These are phyloP conservation scores for Calocybe gangraenosa DNA, from an alignment of 768 basidiomycete genomes.

Conservation along the genomic window DNA sequence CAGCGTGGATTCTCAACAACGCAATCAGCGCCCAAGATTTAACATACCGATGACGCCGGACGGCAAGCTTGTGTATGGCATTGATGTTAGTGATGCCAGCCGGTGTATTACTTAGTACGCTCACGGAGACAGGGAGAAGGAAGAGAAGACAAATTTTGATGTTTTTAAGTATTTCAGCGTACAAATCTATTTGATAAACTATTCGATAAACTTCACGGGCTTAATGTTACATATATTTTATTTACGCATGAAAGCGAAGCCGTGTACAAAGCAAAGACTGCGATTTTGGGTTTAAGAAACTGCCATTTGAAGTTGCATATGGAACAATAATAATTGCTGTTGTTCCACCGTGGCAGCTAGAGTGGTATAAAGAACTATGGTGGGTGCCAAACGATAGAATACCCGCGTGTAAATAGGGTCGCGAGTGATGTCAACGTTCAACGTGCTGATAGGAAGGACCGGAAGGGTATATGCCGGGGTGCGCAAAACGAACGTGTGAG, in stretches of 20 bases:
- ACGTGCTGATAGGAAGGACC: not conserved
- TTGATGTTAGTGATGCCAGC: no score
- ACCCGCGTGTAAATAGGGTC: not conserved
- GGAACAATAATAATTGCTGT: not conserved
- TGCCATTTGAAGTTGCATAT: not conserved
- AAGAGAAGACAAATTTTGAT: not conserved
- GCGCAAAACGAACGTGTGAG: constrained; percentile 3
- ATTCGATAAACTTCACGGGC: not conserved
- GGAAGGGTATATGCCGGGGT: constrained; percentile 10
- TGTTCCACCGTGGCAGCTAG: not conserved
- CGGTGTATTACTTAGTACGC: no score
- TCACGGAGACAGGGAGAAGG: no score
- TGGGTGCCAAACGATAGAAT: not conserved
- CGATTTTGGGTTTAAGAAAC: not conserved
- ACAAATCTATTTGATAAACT: constrained; percentile 8
- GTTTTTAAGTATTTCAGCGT: constrained; percentile 1
- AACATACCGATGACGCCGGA: no score
- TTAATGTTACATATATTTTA: constrained; percentile 10
- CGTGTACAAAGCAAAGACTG: no score
- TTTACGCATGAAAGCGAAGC: no score
- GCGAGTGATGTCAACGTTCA: not conserved
- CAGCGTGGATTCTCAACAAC: no score
- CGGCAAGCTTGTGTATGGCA: no score
- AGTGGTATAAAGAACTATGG: not conserved
- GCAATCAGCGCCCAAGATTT: no score